These are phyloP conservation scores for Aspergillus glaucus DNA, from an alignment of 2,329 filamentous ascomycete species.

Conservation along the genomic window DNA sequence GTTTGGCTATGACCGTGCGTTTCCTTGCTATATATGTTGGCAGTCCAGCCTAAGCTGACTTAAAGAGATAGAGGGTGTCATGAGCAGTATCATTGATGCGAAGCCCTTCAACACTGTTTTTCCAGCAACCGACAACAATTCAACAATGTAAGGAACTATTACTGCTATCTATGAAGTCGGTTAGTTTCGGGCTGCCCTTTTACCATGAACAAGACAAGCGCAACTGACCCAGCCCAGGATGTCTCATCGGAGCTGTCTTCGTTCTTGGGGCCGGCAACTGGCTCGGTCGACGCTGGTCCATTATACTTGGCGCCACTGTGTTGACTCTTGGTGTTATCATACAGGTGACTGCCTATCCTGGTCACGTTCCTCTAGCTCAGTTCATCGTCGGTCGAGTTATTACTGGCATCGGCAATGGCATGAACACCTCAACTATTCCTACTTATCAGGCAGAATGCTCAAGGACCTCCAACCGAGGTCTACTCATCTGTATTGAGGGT, in stretches of 20 bases:
- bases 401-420: conserved; percentile 46
- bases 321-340: conserved; percentile 22
- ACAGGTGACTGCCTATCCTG: conserved; percentile 24
- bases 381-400: conserved; percentile 45
- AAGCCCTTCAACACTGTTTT: conserved; percentile 11
- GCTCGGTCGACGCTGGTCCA: conserved; percentile 32
- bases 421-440: conserved; percentile 27
- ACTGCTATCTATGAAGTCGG: conserved; percentile 49
- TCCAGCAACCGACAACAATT: conserved; percentile 19
- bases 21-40: too few species aligned
- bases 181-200: neutral
- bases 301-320: conserved; percentile 51
- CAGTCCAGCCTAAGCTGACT: too few species aligned
- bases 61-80: neutral
- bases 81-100: neutral
- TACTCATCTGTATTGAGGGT: conserved; percentile 51
- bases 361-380: conserved; percentile 29
- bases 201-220: too few species aligned
- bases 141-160: conserved; percentile 44
- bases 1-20: conserved; percentile 48
- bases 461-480: conserved; percentile 47
- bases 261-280: conserved; percentile 13
- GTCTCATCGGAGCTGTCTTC: neutral
- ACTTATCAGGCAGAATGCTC: conserved; percentile 45
- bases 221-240: neutral